Percentiles rank a stretch among this genome's conserved stretches.
Evolutionary conservation across 805 yeast species (phyloP).

Genomic region (Lachancea nothofagi): DNA sequence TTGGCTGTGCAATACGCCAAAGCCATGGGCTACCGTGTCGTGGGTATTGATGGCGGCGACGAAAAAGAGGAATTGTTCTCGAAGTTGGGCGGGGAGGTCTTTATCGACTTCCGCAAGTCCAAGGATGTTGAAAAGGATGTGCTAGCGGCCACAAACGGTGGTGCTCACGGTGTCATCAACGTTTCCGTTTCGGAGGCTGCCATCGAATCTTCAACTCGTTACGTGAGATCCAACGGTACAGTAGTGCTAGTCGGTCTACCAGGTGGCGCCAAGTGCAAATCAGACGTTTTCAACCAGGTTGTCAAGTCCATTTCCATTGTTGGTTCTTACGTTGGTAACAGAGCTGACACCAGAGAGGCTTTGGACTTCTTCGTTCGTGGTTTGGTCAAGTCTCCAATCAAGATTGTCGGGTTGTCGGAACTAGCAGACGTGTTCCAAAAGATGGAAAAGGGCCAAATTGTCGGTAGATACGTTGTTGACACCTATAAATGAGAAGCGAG

Average conservation of each 20-base stretch:
- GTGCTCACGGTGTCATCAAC: slow-evolving; percentile 71
- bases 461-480: slow-evolving; percentile 86
- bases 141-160: slow-evolving; percentile 57
- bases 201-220: slow-evolving; percentile 52
- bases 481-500: slow-evolving; percentile 54
- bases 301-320: slow-evolving; percentile 43
- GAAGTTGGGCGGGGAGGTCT: slow-evolving; percentile 59
- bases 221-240: slow-evolving; percentile 55
- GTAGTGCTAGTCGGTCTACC: slow-evolving; percentile 60
- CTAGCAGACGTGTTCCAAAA: slow-evolving; percentile 62
- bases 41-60: slow-evolving; percentile 67
- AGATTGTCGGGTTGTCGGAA: slow-evolving; percentile 68
- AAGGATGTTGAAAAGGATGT: slow-evolving; percentile 52
- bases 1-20: slow-evolving; percentile 68
- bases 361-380: slow-evolving; percentile 70
- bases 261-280: slow-evolving; percentile 43
- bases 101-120: slow-evolving; percentile 52
- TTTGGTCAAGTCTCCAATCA: slow-evolving; percentile 64
- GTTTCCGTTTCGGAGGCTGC: slow-evolving; percentile 71
- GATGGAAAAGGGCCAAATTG: slow-evolving; percentile 80
- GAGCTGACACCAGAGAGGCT: slow-evolving; percentile 57
- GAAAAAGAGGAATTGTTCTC: slow-evolving; percentile 51
- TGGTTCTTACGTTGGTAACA: slow-evolving; percentile 49
- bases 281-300: slow-evolving; percentile 45
- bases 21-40: slow-evolving; percentile 70